Percentiles rank a stretch among this genome's conserved stretches.
Evolutionary conservation across 495 filamentous ascomycete genomes (phyloP).

Genomic region (Talaromyces borbonicus): DNA sequence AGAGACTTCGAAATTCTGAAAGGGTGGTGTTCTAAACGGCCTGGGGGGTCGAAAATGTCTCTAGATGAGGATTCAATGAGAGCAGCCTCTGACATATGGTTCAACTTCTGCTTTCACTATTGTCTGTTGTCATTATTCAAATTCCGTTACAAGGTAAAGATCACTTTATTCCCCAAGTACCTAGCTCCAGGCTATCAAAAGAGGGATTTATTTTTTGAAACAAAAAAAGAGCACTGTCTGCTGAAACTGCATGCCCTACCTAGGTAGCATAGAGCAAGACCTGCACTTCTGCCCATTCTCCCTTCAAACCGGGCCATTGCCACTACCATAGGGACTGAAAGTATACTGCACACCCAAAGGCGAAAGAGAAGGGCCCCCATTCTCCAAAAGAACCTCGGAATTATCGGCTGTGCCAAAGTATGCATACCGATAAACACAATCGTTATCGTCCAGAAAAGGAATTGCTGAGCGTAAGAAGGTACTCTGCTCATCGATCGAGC

Average conservation of each 20-base stretch:
- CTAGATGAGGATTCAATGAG: no score
- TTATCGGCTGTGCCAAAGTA: constrained; percentile 49
- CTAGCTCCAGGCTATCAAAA: neutral
- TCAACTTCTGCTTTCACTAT: no score
- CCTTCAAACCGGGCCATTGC: constrained; percentile 1
- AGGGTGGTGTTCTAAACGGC: no score
- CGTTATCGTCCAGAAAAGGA: constrained; percentile 54
- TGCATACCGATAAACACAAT: constrained; percentile 59
- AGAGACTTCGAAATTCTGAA: no score
- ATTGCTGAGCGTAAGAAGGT: constrained; percentile 48
- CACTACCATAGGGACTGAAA: constrained; percentile 2
- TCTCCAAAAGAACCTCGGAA: constrained; percentile 2
- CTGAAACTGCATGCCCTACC: neutral
- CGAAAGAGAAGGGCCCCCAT: constrained; percentile 1
- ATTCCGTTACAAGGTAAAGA: no score
- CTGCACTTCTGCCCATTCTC: no score
- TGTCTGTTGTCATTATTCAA: no score
- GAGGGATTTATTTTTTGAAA: neutral
- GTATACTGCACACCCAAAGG: constrained; percentile 5
- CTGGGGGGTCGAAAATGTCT: no score
- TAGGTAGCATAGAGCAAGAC: neutral
- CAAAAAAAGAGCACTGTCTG: no score
- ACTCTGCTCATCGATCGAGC: constrained; percentile 33
- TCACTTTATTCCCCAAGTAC: no score
- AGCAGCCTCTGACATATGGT: no score